Evolutionary conservation across 2,329 filamentous ascomycete genomes (phyloP).

Genomic region (Stachybotrys echinatus): DNA sequence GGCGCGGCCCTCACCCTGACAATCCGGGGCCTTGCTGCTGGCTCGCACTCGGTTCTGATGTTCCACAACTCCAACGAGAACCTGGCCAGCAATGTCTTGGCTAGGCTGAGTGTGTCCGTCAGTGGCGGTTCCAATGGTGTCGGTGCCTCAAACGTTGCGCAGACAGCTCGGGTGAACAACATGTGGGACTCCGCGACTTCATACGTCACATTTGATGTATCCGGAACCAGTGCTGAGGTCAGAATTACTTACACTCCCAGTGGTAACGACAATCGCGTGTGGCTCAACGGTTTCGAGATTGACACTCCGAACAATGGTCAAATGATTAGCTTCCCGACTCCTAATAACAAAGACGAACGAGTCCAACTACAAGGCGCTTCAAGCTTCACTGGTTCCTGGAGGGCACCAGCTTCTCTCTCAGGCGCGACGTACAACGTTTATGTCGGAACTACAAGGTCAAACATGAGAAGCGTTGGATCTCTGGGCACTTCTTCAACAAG

Average conservation of each 20-base stretch:
- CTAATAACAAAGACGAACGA: constrained; percentile 21
- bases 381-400: constrained; percentile 17
- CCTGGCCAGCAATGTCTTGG: too few relatives aligned
- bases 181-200: constrained; percentile 23
- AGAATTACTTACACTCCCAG: constrained; percentile 16
- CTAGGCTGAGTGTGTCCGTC: too few relatives aligned
- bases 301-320: constrained; percentile 17
- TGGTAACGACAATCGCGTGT: constrained; percentile 14
- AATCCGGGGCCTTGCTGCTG: too few relatives aligned
- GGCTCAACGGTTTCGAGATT: constrained; percentile 25
- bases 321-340: constrained; percentile 20
- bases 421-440: too few relatives aligned
- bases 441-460: too few relatives aligned
- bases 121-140: too few relatives aligned
- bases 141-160: too few relatives aligned
- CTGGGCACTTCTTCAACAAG: too few relatives aligned
- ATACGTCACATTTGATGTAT: constrained; percentile 17
- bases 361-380: constrained; percentile 11
- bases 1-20: too few relatives aligned
- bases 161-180: constrained; percentile 15
- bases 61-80: too few relatives aligned
- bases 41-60: too few relatives aligned
- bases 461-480: too few relatives aligned
- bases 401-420: constrained; percentile 5
- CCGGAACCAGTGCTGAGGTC: constrained; percentile 11